Evolutionary conservation across 495 filamentous ascomycete species (phyloP).

Genomic region (Delitschia confertaspora): DNA sequence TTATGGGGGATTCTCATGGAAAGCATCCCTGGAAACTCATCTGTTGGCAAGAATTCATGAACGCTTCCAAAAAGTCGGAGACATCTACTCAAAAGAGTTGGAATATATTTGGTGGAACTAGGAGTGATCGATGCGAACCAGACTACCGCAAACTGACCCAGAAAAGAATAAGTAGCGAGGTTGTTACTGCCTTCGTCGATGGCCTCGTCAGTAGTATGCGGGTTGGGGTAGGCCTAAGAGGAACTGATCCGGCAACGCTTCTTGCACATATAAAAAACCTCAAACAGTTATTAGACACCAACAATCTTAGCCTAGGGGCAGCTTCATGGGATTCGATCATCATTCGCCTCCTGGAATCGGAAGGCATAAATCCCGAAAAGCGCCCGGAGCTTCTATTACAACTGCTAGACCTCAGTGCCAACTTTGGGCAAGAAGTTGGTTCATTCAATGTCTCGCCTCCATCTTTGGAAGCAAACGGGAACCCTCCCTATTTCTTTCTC

Average conservation of each 20-base stretch:
- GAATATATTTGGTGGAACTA: constrained; percentile 1
- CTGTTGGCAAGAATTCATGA: constrained; percentile 33
- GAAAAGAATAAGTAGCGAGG: constrained; percentile 51
- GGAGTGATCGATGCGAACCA: neutral
- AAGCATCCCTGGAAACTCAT: constrained; percentile 30
- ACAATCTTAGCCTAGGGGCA: constrained; percentile 29
- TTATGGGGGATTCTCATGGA: constrained; percentile 29
- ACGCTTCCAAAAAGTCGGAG: constrained; percentile 5
- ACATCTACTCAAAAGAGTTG: constrained; percentile 6
- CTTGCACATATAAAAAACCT: constrained; percentile 28
- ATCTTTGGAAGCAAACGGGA: neutral
- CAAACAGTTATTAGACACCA: constrained; percentile 32
- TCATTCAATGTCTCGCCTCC: constrained; percentile 17
- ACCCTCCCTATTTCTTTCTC: constrained; percentile 31
- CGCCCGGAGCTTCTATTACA: constrained; percentile 38
- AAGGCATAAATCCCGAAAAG: constrained; percentile 34
- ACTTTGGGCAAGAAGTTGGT: constrained; percentile 30
- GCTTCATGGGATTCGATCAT: constrained; percentile 42
- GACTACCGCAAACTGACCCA: constrained; percentile 18
- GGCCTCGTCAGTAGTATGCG: constrained; percentile 40
- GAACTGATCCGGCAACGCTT: constrained; percentile 12
- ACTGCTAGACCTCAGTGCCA: constrained; percentile 33
- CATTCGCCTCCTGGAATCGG: constrained; percentile 45
- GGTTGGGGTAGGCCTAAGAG: constrained; percentile 30
- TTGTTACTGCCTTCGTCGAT: constrained; percentile 46